A percentile compares a stretch with the other conserved stretches of the same genome.
Evolutionary conservation across 208 protist genomes (phyloP).

Genomic region (Trypanosoma vivax): DNA sequence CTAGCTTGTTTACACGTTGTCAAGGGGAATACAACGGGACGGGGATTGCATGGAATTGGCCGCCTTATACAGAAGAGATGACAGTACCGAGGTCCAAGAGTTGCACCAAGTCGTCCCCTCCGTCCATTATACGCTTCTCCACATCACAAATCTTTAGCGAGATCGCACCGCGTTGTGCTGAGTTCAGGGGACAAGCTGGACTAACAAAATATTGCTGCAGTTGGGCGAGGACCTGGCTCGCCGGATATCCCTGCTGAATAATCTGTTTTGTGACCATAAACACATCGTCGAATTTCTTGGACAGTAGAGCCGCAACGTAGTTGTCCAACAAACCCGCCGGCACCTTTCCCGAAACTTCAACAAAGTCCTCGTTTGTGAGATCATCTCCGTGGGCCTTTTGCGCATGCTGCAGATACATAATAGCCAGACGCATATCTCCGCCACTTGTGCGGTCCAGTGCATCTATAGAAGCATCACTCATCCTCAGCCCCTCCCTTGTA

Average conservation of each 20-base stretch:
- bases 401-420: constrained; percentile 94
- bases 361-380: constrained; percentile 75
- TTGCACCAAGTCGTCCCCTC: constrained; percentile 82
- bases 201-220: constrained; percentile 70
- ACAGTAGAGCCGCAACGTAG: constrained; percentile 55
- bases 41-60: background rate
- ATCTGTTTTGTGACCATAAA: constrained; percentile 46
- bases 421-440: constrained; percentile 96
- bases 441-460: constrained; percentile 81
- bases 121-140: constrained; percentile 70
- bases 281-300: constrained; percentile 46
- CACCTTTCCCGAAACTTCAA: constrained; percentile 77
- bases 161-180: constrained; percentile 41
- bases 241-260: constrained; percentile 66
- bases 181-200: constrained; percentile 46
- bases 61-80: constrained; percentile 15
- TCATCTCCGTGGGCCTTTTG: constrained; percentile 73
- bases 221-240: constrained; percentile 64
- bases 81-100: constrained; percentile 71
- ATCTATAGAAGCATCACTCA: constrained; percentile 55
- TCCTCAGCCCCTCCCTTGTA: constrained; percentile 73
- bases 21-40: too few species aligned
- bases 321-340: constrained; percentile 43
- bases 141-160: constrained; percentile 76
- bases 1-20: too few species aligned